phyloP scores from a whole-genome alignment of 768 basidiomycete species.

The Hemileccinum rubropunctum region DNA sequence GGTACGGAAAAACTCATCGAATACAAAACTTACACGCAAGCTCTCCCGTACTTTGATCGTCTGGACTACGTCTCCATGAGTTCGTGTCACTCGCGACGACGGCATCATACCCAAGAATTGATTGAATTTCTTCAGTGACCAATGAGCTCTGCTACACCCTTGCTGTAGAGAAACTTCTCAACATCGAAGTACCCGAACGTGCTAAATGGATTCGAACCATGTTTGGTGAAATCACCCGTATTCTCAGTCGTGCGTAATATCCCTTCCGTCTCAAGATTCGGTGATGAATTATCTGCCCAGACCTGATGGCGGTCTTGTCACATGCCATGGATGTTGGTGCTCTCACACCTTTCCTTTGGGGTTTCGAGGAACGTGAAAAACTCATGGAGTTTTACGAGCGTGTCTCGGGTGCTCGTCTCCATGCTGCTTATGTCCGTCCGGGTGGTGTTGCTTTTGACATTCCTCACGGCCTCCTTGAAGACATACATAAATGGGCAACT shows the following conservation, averaged over 20 bases:
- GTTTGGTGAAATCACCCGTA: constrained; percentile 95
- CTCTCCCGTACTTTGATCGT: constrained; percentile 97
- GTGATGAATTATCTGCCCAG: constrained; percentile 34
- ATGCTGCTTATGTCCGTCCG: constrained; percentile 96
- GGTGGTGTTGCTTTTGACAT: constrained; percentile 98
- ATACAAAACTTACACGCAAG: constrained; percentile 98
- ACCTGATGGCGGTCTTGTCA: constrained; percentile 95
- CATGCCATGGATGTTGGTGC: constrained; percentile 98
- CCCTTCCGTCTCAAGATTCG: neutral
- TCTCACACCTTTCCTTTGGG: constrained; percentile 98
- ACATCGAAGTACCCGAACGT: constrained; percentile 93
- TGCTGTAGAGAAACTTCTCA: constrained; percentile 96
- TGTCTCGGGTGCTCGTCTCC: constrained; percentile 95
- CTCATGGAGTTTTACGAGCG: constrained; percentile 99
- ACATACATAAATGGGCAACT: constrained; percentile 97
- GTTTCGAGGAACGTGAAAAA: constrained; percentile 99
- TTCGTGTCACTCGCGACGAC: constrained; percentile 38
- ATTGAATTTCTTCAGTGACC: constrained; percentile 67
- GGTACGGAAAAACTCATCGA: constrained; percentile 99
- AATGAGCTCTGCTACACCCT: constrained; percentile 97
- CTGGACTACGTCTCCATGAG: constrained; percentile 99
- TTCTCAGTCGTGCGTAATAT: constrained; percentile 77
- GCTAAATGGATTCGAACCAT: constrained; percentile 98
- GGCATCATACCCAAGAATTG: neutral
- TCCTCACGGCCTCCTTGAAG: constrained; percentile 96